A percentile compares a stretch with the other conserved stretches of the same genome.
These are phyloP conservation scores for Microcera coccophila DNA, from an alignment of 2,329 filamentous ascomycete species.

Conservation along the genomic window DNA sequence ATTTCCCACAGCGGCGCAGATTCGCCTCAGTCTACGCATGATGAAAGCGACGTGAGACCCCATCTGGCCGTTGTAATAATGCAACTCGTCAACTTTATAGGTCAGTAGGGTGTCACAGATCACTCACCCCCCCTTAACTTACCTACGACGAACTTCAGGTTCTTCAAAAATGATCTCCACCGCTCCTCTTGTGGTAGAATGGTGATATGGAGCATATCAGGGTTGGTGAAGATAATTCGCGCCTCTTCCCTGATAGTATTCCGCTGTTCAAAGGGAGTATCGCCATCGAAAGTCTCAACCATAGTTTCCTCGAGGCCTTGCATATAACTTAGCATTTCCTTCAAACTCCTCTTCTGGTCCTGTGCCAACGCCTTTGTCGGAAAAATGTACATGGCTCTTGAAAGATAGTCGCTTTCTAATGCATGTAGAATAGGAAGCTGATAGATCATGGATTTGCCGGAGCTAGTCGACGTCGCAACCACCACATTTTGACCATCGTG, in stretches of 20 bases:
- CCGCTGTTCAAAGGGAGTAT: slow-evolving; percentile 78
- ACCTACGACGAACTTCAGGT: slow-evolving; percentile 82
- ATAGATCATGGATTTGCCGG: slow-evolving; percentile 97
- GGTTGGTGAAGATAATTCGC: slow-evolving; percentile 93
- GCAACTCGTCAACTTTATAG: slow-evolving; percentile 69
- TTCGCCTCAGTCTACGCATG: slow-evolving; percentile 81
- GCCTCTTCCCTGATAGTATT: slow-evolving; percentile 82
- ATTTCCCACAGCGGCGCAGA: slow-evolving; percentile 90
- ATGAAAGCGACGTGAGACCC: slow-evolving; percentile 92
- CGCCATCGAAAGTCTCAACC: slow-evolving; percentile 93
- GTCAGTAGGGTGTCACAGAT: slow-evolving; percentile 5
- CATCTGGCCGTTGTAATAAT: slow-evolving; percentile 94
- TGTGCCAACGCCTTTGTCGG: slow-evolving; percentile 95
- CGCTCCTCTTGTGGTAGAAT: slow-evolving; percentile 87
- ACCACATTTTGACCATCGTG: slow-evolving; percentile 82
- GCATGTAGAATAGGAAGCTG: slow-evolving; percentile 88
- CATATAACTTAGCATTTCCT: slow-evolving; percentile 79
- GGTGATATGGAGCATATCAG: slow-evolving; percentile 94
- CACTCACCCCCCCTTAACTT: slow-evolving; percentile 18
- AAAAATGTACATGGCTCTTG: slow-evolving; percentile 94
- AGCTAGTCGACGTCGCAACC: slow-evolving; percentile 90
- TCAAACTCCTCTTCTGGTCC: slow-evolving; percentile 84
- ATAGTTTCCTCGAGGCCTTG: slow-evolving; percentile 68
- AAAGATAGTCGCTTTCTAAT: slow-evolving; percentile 70
- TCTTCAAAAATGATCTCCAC: slow-evolving; percentile 85